Conservation (phyloP, 139 green algal genomes). For the Auxenochlorella pyrenoidosa region DNA sequence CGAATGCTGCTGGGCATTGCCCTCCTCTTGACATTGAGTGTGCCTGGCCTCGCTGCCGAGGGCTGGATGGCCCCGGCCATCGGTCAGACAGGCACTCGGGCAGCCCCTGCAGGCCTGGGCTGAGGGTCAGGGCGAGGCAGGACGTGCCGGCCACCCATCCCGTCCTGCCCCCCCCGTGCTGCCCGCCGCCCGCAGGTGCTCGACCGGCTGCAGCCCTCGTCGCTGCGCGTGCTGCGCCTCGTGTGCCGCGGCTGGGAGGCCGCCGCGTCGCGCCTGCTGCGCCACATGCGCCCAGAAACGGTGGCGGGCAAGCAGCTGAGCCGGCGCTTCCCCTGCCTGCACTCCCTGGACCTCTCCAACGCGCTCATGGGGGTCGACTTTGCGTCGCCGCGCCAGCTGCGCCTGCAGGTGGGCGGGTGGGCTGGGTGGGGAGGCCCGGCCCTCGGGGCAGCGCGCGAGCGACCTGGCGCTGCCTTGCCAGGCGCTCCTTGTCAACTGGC, state of each 20-base stretch:
- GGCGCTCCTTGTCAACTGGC: too few species aligned
- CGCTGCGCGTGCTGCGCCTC: conserved; percentile 35
- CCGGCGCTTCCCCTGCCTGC: conserved; percentile 20
- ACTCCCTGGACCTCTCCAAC: conserved; percentile 23
- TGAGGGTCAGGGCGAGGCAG: too few species aligned
- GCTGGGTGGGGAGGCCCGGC: not conserved
- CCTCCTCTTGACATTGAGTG: too few species aligned
- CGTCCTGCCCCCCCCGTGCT: not conserved
- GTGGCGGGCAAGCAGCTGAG: conserved; percentile 16
- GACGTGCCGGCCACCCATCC: too few species aligned
- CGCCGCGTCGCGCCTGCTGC: conserved; percentile 15
- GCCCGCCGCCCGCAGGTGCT: not conserved
- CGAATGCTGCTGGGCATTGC: not conserved
- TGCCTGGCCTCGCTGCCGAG: too few species aligned
- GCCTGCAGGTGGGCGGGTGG: conserved; percentile 13
- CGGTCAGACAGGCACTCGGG: too few species aligned
- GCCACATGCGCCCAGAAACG: conserved; percentile 13
- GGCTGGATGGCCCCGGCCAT: too few species aligned
- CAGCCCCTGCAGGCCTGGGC: too few species aligned
- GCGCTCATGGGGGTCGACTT: conserved; percentile 5
- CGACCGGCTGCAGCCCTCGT: conserved; percentile 28
- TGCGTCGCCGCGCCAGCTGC: conserved; percentile 19
- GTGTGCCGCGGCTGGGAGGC: conserved; percentile 36
- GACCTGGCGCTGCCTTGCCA: not conserved
- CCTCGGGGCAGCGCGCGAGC: not conserved